Evolutionary conservation across 2,329 filamentous ascomycete species (phyloP).

Genomic region (Fusarium nurragi): DNA sequence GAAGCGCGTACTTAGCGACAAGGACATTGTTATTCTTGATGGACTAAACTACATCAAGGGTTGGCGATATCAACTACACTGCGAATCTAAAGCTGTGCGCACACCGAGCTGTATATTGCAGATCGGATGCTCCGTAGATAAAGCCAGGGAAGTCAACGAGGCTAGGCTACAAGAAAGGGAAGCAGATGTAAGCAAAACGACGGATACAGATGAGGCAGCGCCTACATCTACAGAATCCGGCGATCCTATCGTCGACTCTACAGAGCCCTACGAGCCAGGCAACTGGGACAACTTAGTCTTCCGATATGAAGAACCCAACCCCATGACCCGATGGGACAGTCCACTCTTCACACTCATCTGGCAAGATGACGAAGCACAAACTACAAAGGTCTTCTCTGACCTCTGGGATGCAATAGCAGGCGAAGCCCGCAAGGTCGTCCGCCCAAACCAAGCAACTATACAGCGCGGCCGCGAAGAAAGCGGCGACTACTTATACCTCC

Average conservation of each 20-base stretch:
- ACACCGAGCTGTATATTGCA: conserved; percentile 81
- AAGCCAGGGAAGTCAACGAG: conserved; percentile 68
- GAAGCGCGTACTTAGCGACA: conserved; percentile 76
- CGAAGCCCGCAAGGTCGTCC: conserved; percentile 69
- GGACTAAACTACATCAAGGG: conserved; percentile 90
- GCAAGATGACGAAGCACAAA: conserved; percentile 74
- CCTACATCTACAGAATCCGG: neutral
- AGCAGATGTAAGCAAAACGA: neutral
- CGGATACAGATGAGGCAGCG: neutral
- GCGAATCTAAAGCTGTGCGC: conserved; percentile 81
- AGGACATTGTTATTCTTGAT: conserved; percentile 82
- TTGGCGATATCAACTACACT: conserved; percentile 86
- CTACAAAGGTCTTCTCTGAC: conserved; percentile 64
- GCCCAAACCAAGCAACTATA: conserved; percentile 80
- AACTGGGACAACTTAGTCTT: conserved; percentile 85
- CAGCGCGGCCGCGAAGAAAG: conserved; percentile 68
- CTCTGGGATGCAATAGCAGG: conserved; percentile 80
- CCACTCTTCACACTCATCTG: conserved; percentile 82
- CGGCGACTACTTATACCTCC: conserved; percentile 80
- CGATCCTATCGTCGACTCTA: conserved; percentile 15
- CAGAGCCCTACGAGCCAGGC: conserved; percentile 60
- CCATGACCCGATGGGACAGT: conserved; percentile 85
- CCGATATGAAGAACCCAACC: conserved; percentile 86
- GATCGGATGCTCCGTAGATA: conserved; percentile 65
- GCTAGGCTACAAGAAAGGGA: conserved; percentile 55